These are phyloP conservation scores for Tetrapyrgos nigripes DNA, from an alignment of 1,284 basidiomycete genomes.

Conservation along the genomic window DNA sequence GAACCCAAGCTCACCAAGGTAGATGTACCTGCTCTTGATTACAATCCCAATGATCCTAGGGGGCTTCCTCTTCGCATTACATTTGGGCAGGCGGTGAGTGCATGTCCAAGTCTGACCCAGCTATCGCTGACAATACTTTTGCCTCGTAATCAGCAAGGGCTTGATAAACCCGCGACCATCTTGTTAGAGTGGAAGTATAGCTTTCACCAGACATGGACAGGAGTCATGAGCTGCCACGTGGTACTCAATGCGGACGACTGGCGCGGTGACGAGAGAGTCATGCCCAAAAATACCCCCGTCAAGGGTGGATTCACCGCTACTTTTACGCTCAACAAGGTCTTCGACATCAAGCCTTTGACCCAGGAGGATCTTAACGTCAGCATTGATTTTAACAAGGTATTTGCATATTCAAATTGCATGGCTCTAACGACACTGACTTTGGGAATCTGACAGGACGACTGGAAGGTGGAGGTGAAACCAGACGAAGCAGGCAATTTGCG, in stretches of 20 bases:
- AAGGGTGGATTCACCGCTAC: not conserved
- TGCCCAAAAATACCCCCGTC: too few relatives aligned
- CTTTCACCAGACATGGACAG: not conserved
- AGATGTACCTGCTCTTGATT: not conserved
- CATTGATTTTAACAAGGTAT: not conserved
- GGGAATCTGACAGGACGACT: not conserved
- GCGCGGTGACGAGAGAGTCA: too few relatives aligned
- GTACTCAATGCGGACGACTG: too few relatives aligned
- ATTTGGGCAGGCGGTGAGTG: not conserved
- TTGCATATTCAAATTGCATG: too few relatives aligned
- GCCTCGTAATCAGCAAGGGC: not conserved
- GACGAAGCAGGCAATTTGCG: not conserved
- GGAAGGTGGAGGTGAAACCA: not conserved
- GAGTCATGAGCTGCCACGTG: not conserved
- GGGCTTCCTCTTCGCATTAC: not conserved
- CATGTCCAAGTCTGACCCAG: not conserved
- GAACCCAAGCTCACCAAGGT: not conserved
- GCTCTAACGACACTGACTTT: too few relatives aligned
- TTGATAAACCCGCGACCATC: not conserved
- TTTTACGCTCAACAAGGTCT: slow-evolving; percentile 1
- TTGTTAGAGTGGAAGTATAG: slow-evolving; percentile 1
- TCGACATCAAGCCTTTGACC: slow-evolving; percentile 1
- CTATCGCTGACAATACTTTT: not conserved
- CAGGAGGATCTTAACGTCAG: not conserved
- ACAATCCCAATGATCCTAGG: slow-evolving; percentile 1